Conservation (phyloP, 2,329 filamentous ascomycete species). For the Cercospora beticola region DNA sequence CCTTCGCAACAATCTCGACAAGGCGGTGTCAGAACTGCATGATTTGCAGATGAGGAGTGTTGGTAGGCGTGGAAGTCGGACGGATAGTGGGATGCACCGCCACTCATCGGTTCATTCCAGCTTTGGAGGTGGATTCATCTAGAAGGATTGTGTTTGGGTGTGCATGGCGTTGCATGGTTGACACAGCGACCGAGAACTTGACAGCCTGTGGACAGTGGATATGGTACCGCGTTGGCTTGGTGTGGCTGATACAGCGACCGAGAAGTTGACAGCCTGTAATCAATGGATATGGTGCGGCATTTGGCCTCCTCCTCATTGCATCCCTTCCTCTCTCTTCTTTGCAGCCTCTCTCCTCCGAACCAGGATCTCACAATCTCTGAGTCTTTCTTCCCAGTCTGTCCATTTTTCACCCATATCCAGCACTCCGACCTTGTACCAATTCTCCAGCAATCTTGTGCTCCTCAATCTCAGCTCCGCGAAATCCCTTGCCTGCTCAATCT, state of each 20-base stretch:
- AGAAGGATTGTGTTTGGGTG: not conserved
- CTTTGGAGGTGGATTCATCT: not conserved
- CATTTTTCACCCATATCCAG: conserved; percentile 67
- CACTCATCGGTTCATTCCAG: conserved; percentile 7
- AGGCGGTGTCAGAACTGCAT: conserved; percentile 2
- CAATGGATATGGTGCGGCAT: not conserved
- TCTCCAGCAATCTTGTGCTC: conserved; percentile 56
- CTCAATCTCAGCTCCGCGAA: conserved; percentile 62
- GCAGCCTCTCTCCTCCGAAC: conserved; percentile 63
- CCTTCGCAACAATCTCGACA: not conserved
- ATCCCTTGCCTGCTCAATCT: conserved; percentile 61
- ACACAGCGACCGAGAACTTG: not conserved
- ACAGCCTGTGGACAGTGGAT: not conserved
- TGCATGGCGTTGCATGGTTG: not conserved
- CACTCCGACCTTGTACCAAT: conserved; percentile 73
- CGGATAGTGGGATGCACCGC: not conserved
- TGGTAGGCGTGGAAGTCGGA: not conserved
- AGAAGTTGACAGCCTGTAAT: not conserved
- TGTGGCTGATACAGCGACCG: not conserved
- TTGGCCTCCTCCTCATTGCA: conserved; percentile 20
- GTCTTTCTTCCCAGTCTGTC: conserved; percentile 67
- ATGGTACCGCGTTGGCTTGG: not conserved
- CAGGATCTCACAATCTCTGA: conserved; percentile 64
- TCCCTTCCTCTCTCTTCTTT: conserved; percentile 55
- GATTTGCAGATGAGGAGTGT: not conserved